phyloP scores from a whole-genome alignment of 192 early-diverging fungal species.

The Coemansia sp. region DNA sequence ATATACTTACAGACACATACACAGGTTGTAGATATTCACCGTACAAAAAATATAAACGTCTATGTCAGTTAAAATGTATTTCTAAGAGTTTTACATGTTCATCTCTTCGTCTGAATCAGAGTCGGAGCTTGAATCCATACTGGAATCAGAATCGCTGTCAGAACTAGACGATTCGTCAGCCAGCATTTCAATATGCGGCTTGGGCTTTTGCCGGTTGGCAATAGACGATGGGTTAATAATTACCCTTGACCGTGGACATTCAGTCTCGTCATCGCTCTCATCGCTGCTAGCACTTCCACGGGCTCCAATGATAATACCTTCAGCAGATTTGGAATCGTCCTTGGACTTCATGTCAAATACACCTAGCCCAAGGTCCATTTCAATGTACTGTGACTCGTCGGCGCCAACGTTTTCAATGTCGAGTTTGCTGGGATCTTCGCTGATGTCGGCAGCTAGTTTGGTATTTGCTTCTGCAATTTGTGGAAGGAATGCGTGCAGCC shows the following conservation, averaged over 20 bases:
- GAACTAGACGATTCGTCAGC: background rate
- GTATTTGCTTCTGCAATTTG: slow-evolving; percentile 51
- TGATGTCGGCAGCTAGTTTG: slow-evolving; percentile 27
- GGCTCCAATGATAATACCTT: slow-evolving; percentile 25
- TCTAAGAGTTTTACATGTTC: slow-evolving; percentile 4
- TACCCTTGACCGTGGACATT: background rate
- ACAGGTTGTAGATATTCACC: too few species aligned
- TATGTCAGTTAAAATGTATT: background rate
- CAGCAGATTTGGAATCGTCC: slow-evolving; percentile 2
- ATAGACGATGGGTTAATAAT: slow-evolving; percentile 20
- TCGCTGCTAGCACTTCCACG: background rate
- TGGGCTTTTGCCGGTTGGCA: slow-evolving; percentile 12
- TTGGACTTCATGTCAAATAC: slow-evolving; percentile 52
- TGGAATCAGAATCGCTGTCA: slow-evolving; percentile 8
- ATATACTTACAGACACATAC: too few species aligned
- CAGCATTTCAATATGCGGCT: slow-evolving; percentile 21
- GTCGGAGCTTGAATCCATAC: background rate
- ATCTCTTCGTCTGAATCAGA: slow-evolving; percentile 7
- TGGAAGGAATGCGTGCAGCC: slow-evolving; percentile 41
- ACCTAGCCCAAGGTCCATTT: slow-evolving; percentile 49
- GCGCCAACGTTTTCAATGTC: slow-evolving; percentile 47
- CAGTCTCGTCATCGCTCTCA: background rate
- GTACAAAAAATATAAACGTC: background rate
- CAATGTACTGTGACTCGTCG: slow-evolving; percentile 40
- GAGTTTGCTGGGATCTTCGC: slow-evolving; percentile 29